A percentile compares a stretch with the other conserved stretches of the same genome.
Evolutionary conservation across 2,329 filamentous ascomycete genomes (phyloP).

Genomic region (Ustulina deusta): DNA sequence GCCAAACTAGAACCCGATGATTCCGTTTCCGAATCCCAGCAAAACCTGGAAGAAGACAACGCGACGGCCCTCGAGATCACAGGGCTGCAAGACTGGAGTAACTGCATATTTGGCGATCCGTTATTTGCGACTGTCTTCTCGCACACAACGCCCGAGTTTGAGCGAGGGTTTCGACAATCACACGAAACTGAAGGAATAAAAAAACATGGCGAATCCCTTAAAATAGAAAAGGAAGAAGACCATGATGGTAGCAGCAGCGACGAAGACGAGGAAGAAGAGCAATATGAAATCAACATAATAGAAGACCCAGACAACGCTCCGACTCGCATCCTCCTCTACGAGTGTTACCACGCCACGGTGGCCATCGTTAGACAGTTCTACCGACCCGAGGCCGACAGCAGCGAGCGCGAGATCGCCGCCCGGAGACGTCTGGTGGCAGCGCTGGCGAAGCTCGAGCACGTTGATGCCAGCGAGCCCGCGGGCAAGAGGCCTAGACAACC

Average conservation of each 20-base stretch:
- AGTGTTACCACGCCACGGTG: slow-evolving; percentile 67
- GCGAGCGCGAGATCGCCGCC: slow-evolving; percentile 64
- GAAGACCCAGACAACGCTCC: slow-evolving; percentile 59
- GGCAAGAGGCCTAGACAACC: slow-evolving; percentile 52
- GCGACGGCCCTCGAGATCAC: slow-evolving; percentile 54
- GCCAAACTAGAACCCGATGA: slow-evolving; percentile 21
- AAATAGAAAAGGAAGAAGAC: slow-evolving; percentile 29
- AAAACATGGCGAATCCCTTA: background rate
- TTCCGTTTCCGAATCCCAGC: slow-evolving; percentile 1
- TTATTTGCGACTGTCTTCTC: slow-evolving; percentile 64
- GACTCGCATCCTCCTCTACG: slow-evolving; percentile 67
- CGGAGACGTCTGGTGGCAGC: slow-evolving; percentile 63
- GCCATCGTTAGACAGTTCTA: slow-evolving; percentile 68
- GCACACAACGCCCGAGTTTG: slow-evolving; percentile 59
- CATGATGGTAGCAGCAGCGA: slow-evolving; percentile 17
- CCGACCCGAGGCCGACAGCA: slow-evolving; percentile 61
- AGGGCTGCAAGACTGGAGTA: slow-evolving; percentile 70
- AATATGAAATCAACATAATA: slow-evolving; percentile 49
- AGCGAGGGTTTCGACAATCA: slow-evolving; percentile 58
- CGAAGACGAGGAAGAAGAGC: background rate
- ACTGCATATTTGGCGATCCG: slow-evolving; percentile 70
- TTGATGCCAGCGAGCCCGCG: slow-evolving; percentile 53
- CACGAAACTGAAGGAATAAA: background rate
- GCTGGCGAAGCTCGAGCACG: slow-evolving; percentile 59
- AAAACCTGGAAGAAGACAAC: slow-evolving; percentile 25